These are phyloP conservation scores for Xylariaceae sp. DNA, from an alignment of 2,329 filamentous ascomycete species.

Conservation along the genomic window DNA sequence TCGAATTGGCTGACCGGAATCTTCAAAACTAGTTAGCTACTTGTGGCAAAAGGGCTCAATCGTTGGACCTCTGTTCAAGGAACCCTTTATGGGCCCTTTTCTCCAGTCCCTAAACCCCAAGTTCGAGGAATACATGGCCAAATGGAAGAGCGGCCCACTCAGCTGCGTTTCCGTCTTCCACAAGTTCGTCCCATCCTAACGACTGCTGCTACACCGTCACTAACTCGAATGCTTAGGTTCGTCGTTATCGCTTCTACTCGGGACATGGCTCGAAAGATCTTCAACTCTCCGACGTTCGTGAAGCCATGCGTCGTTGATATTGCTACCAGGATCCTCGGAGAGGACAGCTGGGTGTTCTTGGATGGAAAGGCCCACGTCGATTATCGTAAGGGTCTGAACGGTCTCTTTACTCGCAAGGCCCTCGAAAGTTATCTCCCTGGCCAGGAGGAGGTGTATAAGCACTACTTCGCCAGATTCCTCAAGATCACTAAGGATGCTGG, in stretches of 20 bases:
- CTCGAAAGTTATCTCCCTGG: conserved; percentile 87
- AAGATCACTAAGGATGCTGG: conserved; percentile 71
- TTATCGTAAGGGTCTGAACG: conserved; percentile 95
- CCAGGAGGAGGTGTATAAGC: conserved; percentile 88
- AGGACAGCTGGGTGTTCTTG: conserved; percentile 95
- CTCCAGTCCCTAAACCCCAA: conserved; percentile 89
- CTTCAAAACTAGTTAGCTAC: conserved; percentile 65
- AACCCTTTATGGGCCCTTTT: conserved; percentile 93
- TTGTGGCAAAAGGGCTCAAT: conserved; percentile 75
- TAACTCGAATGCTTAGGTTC: conserved; percentile 62
- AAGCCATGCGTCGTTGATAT: conserved; percentile 97
- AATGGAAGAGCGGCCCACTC: conserved; percentile 88
- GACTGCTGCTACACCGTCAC: background rate
- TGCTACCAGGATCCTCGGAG: conserved; percentile 88
- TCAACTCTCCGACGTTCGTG: conserved; percentile 89
- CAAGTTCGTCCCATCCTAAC: conserved; percentile 66
- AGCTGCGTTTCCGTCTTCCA: conserved; percentile 99
- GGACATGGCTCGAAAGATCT: conserved; percentile 94
- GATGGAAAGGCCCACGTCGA: conserved; percentile 95
- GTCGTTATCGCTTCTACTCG: conserved; percentile 95
- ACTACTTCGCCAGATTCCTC: conserved; percentile 81
- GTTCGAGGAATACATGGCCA: conserved; percentile 86
- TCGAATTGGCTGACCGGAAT: conserved; percentile 14
- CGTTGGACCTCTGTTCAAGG: conserved; percentile 73
- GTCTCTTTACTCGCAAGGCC: conserved; percentile 88